Evolutionary conservation across 202 grass and related monocot species (phyloP), one percentile per base, ranked within the genome.

Genomic region (Zizania palustris): DNA sequence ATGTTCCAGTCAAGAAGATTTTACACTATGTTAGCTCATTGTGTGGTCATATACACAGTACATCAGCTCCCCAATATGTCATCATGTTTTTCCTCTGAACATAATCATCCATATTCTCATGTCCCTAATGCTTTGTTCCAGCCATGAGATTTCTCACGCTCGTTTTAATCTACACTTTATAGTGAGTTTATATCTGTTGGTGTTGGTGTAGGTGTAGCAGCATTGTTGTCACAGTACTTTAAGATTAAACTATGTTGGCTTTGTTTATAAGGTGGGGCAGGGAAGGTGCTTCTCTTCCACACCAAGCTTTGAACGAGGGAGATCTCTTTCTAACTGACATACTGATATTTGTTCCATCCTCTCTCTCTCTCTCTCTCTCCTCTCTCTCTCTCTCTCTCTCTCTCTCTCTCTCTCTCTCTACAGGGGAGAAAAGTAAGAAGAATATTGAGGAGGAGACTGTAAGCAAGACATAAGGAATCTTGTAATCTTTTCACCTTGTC

Each of bases 401-500:
- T n/a, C n/a, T n/a, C n/a, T n/a, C n/a, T n/a, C n/a, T n/a, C n/a
- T 74, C 3, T 72, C 45, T 63, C 69, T 61, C 10, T 56, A 59
- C 0, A 51, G 5, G 48, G 40, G 12, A 5, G 48, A 85, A 82
- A 85, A 56, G 35, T 73, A 20, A 62, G 43, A 33, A 48, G 34
- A 1, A 15, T 51, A 55, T 13, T 37, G 42, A 56, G 45, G n/a
- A 18, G 15, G 65, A 71, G 66, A 19, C 12, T 59, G 67, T 78
- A 63, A 78, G 59, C 38, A 72, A 85, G 78, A 89, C 82, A 82
- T 41, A 61, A 78, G 73, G 88, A 93, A 93, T 93, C 91, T 89
- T 82, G 67, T 80, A 85, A 88, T 90, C 85, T 85, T 84, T 86
- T 93, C 85, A 85, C 85, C 91, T 85, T 93, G 88, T 93, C 91